These are phyloP conservation scores for Helotiales sp. DNA, from an alignment of 2,329 filamentous ascomycete genomes.

Conservation along the genomic window DNA sequence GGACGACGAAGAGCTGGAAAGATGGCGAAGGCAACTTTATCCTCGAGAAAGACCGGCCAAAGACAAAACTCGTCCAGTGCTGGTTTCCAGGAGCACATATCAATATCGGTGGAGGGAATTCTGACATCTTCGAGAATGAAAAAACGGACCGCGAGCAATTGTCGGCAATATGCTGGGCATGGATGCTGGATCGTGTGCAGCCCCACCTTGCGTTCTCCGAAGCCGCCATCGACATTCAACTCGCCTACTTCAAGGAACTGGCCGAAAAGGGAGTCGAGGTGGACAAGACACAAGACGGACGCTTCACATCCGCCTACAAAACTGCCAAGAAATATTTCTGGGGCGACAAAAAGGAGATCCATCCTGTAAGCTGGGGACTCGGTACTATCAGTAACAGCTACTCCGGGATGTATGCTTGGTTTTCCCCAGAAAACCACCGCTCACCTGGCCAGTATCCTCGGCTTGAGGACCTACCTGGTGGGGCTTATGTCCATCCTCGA, in stretches of 20 bases:
- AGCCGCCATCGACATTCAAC: constrained; percentile 29
- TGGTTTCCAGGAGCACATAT: constrained; percentile 28
- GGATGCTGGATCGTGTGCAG: constrained; percentile 36
- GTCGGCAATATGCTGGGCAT: constrained; percentile 29
- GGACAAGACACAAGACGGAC: too few species aligned
- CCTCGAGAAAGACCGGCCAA: constrained; percentile 18
- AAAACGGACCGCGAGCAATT: constrained; percentile 35
- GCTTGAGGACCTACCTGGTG: too few species aligned
- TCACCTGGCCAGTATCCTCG: too few species aligned
- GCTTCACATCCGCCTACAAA: too few species aligned
- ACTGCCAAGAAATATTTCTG: too few species aligned
- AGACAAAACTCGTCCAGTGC: constrained; percentile 20
- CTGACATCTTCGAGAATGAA: neutral
- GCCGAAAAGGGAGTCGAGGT: constrained; percentile 4
- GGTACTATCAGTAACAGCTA: too few species aligned
- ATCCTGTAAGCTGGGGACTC: too few species aligned
- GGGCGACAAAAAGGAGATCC: too few species aligned
- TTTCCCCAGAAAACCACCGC: too few species aligned
- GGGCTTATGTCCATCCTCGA: too few species aligned
- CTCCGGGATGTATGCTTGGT: too few species aligned
- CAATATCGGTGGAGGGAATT: constrained; percentile 20
- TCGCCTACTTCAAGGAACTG: constrained; percentile 29
- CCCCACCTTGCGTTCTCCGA: constrained; percentile 38
- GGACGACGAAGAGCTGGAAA: constrained; percentile 21
- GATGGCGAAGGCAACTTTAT: neutral